phyloP scores from a whole-genome alignment of 2,329 filamentous ascomycete genomes.

The Alternaria gaisen region DNA sequence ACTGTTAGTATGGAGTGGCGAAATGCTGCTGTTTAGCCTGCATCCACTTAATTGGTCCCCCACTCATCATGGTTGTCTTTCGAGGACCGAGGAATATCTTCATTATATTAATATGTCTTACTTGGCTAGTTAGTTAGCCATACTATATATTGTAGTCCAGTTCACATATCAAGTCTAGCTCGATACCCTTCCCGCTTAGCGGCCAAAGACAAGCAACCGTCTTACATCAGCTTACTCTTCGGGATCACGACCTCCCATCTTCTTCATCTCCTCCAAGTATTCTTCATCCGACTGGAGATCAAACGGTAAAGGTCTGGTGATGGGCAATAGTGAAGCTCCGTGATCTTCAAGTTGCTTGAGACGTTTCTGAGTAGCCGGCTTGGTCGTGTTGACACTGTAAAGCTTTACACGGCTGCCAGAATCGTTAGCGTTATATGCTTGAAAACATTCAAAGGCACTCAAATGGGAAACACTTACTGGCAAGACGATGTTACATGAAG shows the following conservation, averaged over 20 bases:
- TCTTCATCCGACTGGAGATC: slow-evolving; percentile 61
- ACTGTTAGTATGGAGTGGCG: background rate
- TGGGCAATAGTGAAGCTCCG: slow-evolving; percentile 59
- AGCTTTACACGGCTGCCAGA: slow-evolving; percentile 50
- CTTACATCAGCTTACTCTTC: slow-evolving; percentile 41
- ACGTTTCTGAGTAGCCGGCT: slow-evolving; percentile 58
- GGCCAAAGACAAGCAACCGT: background rate
- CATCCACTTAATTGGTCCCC: background rate
- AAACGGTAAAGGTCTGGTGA: slow-evolving; percentile 64
- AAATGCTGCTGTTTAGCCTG: background rate
- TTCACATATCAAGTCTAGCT: too few relatives aligned
- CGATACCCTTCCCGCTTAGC: background rate
- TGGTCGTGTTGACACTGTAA: slow-evolving; percentile 68
- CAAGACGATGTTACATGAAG: slow-evolving; percentile 71
- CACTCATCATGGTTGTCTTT: background rate
- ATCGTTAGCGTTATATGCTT: background rate
- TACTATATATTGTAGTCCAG: background rate
- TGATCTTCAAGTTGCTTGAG: slow-evolving; percentile 62
- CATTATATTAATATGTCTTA: background rate
- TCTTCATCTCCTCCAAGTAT: slow-evolving; percentile 56
- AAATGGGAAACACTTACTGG: slow-evolving; percentile 51
- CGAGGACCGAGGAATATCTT: background rate
- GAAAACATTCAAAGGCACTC: too few relatives aligned
- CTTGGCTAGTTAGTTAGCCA: background rate
- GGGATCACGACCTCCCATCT: slow-evolving; percentile 54